Evolutionary conservation across 768 basidiomycete genomes (phyloP).

Genomic region (Strobilomyces dryophilus): DNA sequence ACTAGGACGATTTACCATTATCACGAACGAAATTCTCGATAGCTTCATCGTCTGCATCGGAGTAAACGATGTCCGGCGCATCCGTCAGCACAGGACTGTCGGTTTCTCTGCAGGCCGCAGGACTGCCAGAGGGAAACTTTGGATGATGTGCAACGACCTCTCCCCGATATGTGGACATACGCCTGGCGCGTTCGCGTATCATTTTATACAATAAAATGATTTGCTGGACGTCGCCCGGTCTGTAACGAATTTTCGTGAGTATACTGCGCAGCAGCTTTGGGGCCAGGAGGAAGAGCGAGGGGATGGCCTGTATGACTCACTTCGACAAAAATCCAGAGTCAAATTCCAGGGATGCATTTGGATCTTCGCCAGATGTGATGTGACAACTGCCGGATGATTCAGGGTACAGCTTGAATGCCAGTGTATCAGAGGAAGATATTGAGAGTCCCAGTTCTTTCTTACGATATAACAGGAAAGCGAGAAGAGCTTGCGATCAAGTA

Average conservation of each 20-base stretch:
- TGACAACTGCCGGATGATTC: slow-evolving; percentile 45
- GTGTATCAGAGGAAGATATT: background rate
- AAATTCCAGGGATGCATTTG: slow-evolving; percentile 40
- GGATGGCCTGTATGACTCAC: no score
- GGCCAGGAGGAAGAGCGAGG: background rate
- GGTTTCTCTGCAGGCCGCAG: slow-evolving; percentile 22
- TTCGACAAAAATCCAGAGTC: slow-evolving; percentile 41
- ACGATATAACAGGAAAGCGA: slow-evolving; percentile 32
- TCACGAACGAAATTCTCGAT: slow-evolving; percentile 26
- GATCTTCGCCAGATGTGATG: slow-evolving; percentile 39
- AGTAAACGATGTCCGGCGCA: slow-evolving; percentile 32
- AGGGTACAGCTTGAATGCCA: slow-evolving; percentile 37
- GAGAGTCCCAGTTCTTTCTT: background rate
- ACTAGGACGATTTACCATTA: slow-evolving; percentile 6
- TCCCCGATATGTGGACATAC: slow-evolving; percentile 38
- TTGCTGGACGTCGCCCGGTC: slow-evolving; percentile 8
- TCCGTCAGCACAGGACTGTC: slow-evolving; percentile 19
- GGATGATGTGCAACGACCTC: slow-evolving; percentile 22
- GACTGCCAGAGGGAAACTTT: slow-evolving; percentile 25
- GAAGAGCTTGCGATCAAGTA: slow-evolving; percentile 27
- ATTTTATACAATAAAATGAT: slow-evolving; percentile 48
- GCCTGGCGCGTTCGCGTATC: slow-evolving; percentile 48
- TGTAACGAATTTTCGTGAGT: background rate
- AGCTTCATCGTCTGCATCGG: slow-evolving; percentile 31
- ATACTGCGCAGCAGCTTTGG: background rate